A percentile compares a stretch with the other conserved stretches of the same genome.
Evolutionary conservation across 805 yeast genomes (phyloP).

Genomic region (Kockiozyma suomiensis): DNA sequence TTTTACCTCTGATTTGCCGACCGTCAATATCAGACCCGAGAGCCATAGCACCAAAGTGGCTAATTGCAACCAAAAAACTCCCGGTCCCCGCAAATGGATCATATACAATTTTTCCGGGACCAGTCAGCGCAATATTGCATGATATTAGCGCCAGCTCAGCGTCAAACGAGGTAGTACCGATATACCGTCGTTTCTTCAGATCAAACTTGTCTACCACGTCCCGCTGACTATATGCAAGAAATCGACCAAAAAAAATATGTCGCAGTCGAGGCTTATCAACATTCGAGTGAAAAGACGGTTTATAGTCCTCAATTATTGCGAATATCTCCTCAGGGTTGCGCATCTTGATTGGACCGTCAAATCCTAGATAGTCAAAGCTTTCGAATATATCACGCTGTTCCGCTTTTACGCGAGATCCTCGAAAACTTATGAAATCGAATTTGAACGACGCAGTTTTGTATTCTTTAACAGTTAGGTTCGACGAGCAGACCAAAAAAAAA

Average conservation of each 20-base stretch:
- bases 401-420: slow-evolving; percentile 60
- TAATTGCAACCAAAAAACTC: slow-evolving; percentile 85
- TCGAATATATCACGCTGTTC: slow-evolving; percentile 68
- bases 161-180: slow-evolving; percentile 96
- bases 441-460: slow-evolving; percentile 63
- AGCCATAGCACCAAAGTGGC: slow-evolving; percentile 71
- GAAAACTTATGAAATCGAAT: slow-evolving; percentile 78
- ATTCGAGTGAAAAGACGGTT: slow-evolving; percentile 35
- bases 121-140: slow-evolving; percentile 81
- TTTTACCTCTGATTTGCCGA: slow-evolving; percentile 71
- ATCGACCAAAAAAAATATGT: slow-evolving; percentile 73
- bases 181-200: slow-evolving; percentile 77
- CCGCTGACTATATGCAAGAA: slow-evolving; percentile 64
- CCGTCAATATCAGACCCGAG: slow-evolving; percentile 89
- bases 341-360: slow-evolving; percentile 77
- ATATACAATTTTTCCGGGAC: slow-evolving; percentile 65
- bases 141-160: slow-evolving; percentile 88
- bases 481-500: slow-evolving; percentile 2
- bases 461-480: slow-evolving; percentile 6
- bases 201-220: slow-evolving; percentile 77
- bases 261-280: slow-evolving; percentile 52
- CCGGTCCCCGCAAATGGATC: slow-evolving; percentile 99
- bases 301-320: slow-evolving; percentile 75
- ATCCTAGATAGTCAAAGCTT: slow-evolving; percentile 65
- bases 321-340: slow-evolving; percentile 73